Evolutionary conservation across 2,329 filamentous ascomycete species (phyloP), one percentile per base, ranked within the genome.

Genomic region (Fusarium napiforme): DNA sequence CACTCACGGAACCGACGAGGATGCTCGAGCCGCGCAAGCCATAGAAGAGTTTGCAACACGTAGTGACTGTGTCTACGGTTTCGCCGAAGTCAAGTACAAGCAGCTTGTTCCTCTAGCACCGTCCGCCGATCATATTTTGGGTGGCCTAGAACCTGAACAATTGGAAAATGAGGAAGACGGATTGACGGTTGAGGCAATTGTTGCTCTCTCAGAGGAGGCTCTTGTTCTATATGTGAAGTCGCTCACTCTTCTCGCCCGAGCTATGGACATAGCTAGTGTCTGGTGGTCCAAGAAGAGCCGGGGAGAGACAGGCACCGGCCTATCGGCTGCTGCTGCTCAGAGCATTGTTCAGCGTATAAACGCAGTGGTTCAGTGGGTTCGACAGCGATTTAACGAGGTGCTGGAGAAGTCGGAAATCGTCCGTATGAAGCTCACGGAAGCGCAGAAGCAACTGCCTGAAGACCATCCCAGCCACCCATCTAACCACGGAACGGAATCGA

Each of bases 31-130:
- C 45, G 91, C 96, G 5, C 92, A 95, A 78, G 88, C 90, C 49
- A 95, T 98, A 64, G 96, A 99, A 81, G 95, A 98, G 77, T 92
- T 94, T 73, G 96, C 96, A 4, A 96, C 95, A 37, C 89, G 95
- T 43, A 98, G 95, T 79, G 95, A 99, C 81, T 96, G 98, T 50
- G 95, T 99, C 6, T 99, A 95, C 81, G 95, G 96, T 7, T 98
- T 99, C 82, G 96, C 96, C 10, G 96, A 99, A 83, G 96, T 99
- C 79, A 99, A 99, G 83, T 98, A 97, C 83, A 96, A 97, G 82
- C 96, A 99, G 82, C 88, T 99, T n/a, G 90, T 98, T 56, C 96
- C 96, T 7, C 85, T 96, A 49, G 91, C 94, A 3, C 96, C 96
- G 3, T 96, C 93, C 0, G 89, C 88, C 74, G 91, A 93, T 55